These are phyloP conservation scores for Diplogelasinospora grovesii DNA, from an alignment of 495 filamentous ascomycete genomes.

Conservation along the genomic window DNA sequence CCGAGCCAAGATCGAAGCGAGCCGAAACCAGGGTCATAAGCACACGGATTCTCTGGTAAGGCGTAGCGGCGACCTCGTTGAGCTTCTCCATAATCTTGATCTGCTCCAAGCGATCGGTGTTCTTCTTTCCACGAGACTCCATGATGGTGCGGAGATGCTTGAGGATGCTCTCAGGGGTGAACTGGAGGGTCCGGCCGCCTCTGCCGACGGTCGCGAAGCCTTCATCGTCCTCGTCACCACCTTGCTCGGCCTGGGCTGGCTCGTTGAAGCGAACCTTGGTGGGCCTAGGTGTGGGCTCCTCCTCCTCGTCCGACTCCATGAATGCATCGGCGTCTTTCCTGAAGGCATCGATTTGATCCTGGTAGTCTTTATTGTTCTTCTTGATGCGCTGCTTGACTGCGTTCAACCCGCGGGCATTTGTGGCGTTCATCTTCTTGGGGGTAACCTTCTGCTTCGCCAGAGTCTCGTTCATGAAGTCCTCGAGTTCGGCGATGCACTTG, in stretches of 20 bases:
- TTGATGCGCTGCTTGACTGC: slow-evolving; percentile 94
- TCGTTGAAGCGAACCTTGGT: slow-evolving; percentile 36
- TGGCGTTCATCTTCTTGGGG: slow-evolving; percentile 97
- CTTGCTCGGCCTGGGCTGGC: slow-evolving; percentile 14
- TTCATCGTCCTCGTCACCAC: slow-evolving; percentile 64
- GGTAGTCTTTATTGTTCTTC: slow-evolving; percentile 96
- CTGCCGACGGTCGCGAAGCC: slow-evolving; percentile 82
- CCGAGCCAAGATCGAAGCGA: slow-evolving; percentile 85
- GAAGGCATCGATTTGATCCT: slow-evolving; percentile 80
- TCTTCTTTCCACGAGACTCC: slow-evolving; percentile 96
- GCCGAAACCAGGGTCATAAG: slow-evolving; percentile 89
- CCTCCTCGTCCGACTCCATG: slow-evolving; percentile 79
- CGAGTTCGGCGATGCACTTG: slow-evolving; percentile 85
- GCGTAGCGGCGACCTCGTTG: slow-evolving; percentile 73
- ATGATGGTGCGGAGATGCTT: slow-evolving; percentile 91
- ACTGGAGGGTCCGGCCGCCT: slow-evolving; percentile 77
- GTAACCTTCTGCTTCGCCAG: slow-evolving; percentile 91
- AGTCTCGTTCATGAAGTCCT: slow-evolving; percentile 93
- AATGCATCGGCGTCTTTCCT: slow-evolving; percentile 74
- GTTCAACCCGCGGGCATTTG: slow-evolving; percentile 87
- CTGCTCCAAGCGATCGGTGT: slow-evolving; percentile 90
- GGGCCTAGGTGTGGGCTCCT: slow-evolving; percentile 44
- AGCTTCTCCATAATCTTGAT: slow-evolving; percentile 97
- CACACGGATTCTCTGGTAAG: slow-evolving; percentile 93
- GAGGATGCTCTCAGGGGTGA: slow-evolving; percentile 95